phyloP scores from a whole-genome alignment of 805 yeast genomes.

The Dipodascus albidus region DNA sequence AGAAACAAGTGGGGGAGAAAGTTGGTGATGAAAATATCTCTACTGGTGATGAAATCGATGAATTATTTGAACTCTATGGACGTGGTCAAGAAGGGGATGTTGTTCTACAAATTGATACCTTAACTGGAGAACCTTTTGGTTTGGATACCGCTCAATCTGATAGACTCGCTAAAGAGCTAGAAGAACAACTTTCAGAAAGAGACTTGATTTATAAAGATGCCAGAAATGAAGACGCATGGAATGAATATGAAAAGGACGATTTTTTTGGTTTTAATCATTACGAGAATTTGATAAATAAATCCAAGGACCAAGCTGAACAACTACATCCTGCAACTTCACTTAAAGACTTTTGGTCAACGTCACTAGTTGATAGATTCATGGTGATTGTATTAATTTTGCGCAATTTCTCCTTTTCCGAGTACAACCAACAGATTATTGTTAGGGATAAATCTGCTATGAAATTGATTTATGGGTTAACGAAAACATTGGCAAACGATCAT shows the following conservation, averaged over 20 bases:
- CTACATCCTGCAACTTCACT: constrained; percentile 14
- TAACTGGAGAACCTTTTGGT: constrained; percentile 9
- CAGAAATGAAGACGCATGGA: background rate
- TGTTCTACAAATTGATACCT: constrained; percentile 8
- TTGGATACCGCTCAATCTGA: background rate
- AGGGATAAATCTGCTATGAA: constrained; percentile 14
- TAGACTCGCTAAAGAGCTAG: background rate
- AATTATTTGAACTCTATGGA: constrained; percentile 11
- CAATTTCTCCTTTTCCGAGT: constrained; percentile 69
- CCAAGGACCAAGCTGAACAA: constrained; percentile 17
- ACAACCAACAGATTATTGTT: constrained; percentile 27
- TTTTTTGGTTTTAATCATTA: constrained; percentile 21
- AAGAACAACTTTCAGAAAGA: background rate
- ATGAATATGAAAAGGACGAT: background rate
- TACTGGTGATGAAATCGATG: constrained; percentile 1
- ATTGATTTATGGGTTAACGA: constrained; percentile 17
- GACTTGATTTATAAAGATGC: background rate
- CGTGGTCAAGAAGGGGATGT: constrained; percentile 7
- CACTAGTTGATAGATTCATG: constrained; percentile 53
- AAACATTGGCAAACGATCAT: constrained; percentile 20
- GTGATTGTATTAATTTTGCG: constrained; percentile 76
- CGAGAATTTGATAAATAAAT: constrained; percentile 15
- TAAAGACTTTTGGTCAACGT: constrained; percentile 14
- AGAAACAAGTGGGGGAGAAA: constrained; percentile 2
- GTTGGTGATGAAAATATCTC: background rate